A percentile compares a stretch with the other conserved stretches of the same genome.
phyloP scores from a whole-genome alignment of 2,329 filamentous ascomycete genomes.

The Colletotrichum sp. region DNA sequence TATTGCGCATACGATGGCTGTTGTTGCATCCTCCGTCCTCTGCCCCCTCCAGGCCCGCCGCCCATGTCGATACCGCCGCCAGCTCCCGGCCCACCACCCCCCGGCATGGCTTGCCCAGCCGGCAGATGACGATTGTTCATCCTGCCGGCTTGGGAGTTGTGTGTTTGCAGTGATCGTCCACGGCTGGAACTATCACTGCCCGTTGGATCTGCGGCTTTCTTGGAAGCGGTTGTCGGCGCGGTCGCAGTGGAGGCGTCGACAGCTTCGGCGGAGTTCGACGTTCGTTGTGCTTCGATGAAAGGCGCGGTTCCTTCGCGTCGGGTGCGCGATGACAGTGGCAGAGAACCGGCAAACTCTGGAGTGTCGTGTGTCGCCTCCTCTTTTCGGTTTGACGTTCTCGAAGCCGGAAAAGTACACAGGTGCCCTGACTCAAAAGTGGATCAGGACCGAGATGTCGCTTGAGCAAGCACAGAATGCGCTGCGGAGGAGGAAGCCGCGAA shows the following conservation, averaged over 20 bases:
- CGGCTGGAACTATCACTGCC: conserved; percentile 23
- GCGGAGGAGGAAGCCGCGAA: not conserved
- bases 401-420: not conserved
- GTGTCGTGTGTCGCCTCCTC: not conserved
- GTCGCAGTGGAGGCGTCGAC: conserved; percentile 16
- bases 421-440: not conserved
- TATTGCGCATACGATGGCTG: conserved; percentile 39
- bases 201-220: conserved; percentile 1
- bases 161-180: conserved; percentile 25
- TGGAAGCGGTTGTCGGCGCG: conserved; percentile 11
- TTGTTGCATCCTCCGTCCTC: conserved; percentile 41
- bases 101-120: conserved; percentile 72
- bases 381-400: not conserved
- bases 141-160: conserved; percentile 69
- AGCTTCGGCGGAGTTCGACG: not conserved
- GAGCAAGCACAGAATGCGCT: not conserved
- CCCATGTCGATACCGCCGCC: conserved; percentile 34
- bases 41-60: conserved; percentile 33
- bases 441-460: not conserved
- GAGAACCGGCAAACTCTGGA: not conserved
- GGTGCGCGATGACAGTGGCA: not conserved
- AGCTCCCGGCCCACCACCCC: conserved; percentile 33
- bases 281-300: not conserved
- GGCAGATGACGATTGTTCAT: conserved; percentile 80
- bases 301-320: not conserved